phyloP scores from a whole-genome alignment of 1,284 basidiomycete species.

The Rhodotorula sp. region DNA sequence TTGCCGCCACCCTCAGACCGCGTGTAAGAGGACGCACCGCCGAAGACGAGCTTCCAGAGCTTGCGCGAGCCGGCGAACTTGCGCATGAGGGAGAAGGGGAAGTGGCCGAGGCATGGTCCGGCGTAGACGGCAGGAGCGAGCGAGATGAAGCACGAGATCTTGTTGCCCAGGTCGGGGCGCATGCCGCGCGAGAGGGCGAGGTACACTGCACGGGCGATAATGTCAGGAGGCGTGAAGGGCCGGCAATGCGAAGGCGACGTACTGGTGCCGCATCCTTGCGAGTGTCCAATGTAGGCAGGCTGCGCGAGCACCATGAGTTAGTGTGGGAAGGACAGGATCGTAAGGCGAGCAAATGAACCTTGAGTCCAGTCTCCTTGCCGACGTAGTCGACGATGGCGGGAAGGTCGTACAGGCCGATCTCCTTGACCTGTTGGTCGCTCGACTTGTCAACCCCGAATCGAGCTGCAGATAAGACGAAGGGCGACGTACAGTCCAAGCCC shows the following conservation, averaged over 20 bases:
- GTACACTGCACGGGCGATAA: constrained; percentile 49
- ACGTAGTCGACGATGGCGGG: constrained; percentile 60
- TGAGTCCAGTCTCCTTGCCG: constrained; percentile 53
- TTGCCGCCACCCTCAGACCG: neutral
- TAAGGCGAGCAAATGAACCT: constrained; percentile 22
- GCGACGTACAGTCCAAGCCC: constrained; percentile 24
- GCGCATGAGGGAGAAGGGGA: constrained; percentile 56
- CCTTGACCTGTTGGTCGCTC: constrained; percentile 52
- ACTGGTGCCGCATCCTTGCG: constrained; percentile 57
- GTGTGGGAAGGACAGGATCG: too few species aligned
- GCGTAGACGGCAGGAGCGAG: constrained; percentile 61
- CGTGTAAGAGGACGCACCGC: constrained; percentile 30
- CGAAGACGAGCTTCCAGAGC: constrained; percentile 58
- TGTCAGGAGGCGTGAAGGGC: neutral
- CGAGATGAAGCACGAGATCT: constrained; percentile 58
- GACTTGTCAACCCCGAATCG: too few species aligned
- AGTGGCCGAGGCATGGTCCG: constrained; percentile 57
- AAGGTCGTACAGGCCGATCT: constrained; percentile 60
- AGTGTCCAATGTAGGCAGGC: constrained; percentile 61
- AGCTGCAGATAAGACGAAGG: too few species aligned
- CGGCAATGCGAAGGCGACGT: neutral
- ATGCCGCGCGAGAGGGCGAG: constrained; percentile 59
- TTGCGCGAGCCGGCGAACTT: constrained; percentile 52
- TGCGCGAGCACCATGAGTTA: neutral
- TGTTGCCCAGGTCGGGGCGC: constrained; percentile 57